Percentiles rank a stretch among this genome's conserved stretches.
Evolutionary conservation across 257 asterid species (phyloP).

Genomic region (Paulownia fortunei): DNA sequence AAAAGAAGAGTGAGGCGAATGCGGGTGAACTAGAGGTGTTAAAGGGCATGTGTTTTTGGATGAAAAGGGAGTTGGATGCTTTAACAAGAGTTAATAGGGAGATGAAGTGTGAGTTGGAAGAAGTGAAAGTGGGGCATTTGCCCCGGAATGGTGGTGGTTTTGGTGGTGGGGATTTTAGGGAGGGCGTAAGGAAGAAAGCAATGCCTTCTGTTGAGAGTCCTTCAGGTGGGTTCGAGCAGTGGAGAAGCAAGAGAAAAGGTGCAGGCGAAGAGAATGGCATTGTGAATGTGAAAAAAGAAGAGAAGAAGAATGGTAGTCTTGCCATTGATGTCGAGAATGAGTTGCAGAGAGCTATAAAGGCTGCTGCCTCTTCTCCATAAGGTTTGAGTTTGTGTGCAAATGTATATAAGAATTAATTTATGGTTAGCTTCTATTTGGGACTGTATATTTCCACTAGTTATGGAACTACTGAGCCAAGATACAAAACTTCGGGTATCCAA

Average conservation of each 20-base stretch:
- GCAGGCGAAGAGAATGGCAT: slow-evolving; percentile 41
- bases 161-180: slow-evolving; percentile 29
- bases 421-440: not conserved
- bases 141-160: slow-evolving; percentile 24
- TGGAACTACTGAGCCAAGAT: not conserved
- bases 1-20: slow-evolving; percentile 35
- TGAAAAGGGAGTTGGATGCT: slow-evolving; percentile 75
- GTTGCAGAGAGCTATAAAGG: slow-evolving; percentile 85
- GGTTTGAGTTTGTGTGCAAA: slow-evolving; percentile 25
- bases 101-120: slow-evolving; percentile 68
- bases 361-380: slow-evolving; percentile 59
- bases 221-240: slow-evolving; percentile 60
- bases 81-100: slow-evolving; percentile 63
- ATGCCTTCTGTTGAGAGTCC: slow-evolving; percentile 42
- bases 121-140: slow-evolving; percentile 45
- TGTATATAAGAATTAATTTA: slow-evolving; percentile 24
- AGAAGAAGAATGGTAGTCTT: slow-evolving; percentile 43
- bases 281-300: slow-evolving; percentile 49
- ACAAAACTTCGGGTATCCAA: not conserved
- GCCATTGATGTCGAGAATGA: slow-evolving; percentile 75
- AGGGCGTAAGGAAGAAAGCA: slow-evolving; percentile 40
- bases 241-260: slow-evolving; percentile 60
- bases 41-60: slow-evolving; percentile 73
- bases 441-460: not conserved
- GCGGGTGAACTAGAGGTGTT: slow-evolving; percentile 54